Percentiles rank a stretch among this genome's conserved stretches.
Evolutionary conservation across 2,329 filamentous ascomycete genomes (phyloP).

Genomic region (Penicillium sp.): DNA sequence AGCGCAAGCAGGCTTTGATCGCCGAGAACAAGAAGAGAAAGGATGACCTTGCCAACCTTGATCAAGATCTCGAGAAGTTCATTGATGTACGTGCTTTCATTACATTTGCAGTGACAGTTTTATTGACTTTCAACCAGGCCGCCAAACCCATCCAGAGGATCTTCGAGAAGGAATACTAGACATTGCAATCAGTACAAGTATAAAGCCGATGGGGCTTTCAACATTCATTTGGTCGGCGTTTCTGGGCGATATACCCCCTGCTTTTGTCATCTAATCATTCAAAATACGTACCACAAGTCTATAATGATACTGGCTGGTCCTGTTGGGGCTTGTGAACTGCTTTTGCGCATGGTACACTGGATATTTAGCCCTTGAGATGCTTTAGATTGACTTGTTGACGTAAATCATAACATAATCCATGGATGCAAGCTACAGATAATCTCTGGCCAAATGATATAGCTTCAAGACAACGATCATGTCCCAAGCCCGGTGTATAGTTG

Average conservation of each 20-base stretch:
- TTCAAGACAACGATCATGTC: too few relatives aligned
- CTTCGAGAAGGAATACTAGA: constrained; percentile 70
- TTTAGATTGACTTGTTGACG: too few relatives aligned
- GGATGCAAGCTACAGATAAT: too few relatives aligned
- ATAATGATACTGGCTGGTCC: not conserved
- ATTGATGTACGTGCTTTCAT: constrained; percentile 67
- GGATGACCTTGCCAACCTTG: constrained; percentile 86
- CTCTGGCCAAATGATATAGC: too few relatives aligned
- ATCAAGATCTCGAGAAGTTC: constrained; percentile 90
- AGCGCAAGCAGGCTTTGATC: constrained; percentile 68
- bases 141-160: constrained; percentile 85
- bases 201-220: constrained; percentile 10
- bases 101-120: not conserved
- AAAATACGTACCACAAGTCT: not conserved
- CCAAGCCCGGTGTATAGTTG: not conserved
- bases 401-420: too few relatives aligned
- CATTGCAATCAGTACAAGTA: constrained; percentile 4
- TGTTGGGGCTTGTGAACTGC: not conserved
- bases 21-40: constrained; percentile 88
- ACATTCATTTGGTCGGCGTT: constrained; percentile 24
- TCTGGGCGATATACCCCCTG: constrained; percentile 28
- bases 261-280: constrained; percentile 11
- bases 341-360: not conserved
- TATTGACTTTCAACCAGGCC: constrained; percentile 54
- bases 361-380: not conserved